Conservation (phyloP, 495 filamentous ascomycete genomes). For the Rhypophila decipiens region DNA sequence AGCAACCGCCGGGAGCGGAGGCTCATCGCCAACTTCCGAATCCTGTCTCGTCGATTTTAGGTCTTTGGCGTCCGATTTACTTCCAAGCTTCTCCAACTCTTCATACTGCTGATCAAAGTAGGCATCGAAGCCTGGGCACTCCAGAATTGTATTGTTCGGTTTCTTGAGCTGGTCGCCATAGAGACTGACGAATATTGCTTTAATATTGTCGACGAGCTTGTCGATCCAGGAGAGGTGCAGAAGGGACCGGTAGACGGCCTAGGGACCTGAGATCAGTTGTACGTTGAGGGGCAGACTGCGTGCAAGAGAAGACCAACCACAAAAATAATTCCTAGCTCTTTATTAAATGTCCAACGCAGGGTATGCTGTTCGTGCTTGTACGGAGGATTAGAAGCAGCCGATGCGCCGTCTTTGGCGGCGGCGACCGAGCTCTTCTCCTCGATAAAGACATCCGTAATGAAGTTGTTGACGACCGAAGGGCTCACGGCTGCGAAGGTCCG, state of each 20-base stretch:
- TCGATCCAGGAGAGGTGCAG: conserved; percentile 96
- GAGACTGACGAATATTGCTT: conserved; percentile 78
- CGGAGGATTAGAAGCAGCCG: conserved; percentile 55
- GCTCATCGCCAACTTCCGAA: conserved; percentile 32
- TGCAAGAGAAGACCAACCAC: conserved; percentile 59
- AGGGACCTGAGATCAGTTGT: conserved; percentile 7
- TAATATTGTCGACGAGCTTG: conserved; percentile 90
- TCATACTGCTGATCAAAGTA: conserved; percentile 91
- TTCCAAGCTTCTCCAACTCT: conserved; percentile 60
- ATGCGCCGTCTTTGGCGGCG: conserved; percentile 50
- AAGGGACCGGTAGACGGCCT: conserved; percentile 96
- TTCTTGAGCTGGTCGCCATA: conserved; percentile 84
- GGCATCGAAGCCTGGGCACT: conserved; percentile 73
- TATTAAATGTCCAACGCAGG: conserved; percentile 84
- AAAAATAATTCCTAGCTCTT: conserved; percentile 91
- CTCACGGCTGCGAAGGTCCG: conserved; percentile 74
- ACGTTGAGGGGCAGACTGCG: conserved; percentile 1
- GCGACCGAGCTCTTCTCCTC: conserved; percentile 70
- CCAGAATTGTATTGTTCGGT: conserved; percentile 65
- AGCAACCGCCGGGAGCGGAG: conserved; percentile 38
- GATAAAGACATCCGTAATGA: conserved; percentile 95
- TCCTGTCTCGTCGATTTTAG: conserved; percentile 37
- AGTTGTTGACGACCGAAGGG: conserved; percentile 79
- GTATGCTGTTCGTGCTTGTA: conserved; percentile 94
- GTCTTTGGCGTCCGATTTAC: conserved; percentile 26